These are phyloP conservation scores for Colletotrichum sp. DNA, from an alignment of 2,329 filamentous ascomycete genomes.

Conservation along the genomic window DNA sequence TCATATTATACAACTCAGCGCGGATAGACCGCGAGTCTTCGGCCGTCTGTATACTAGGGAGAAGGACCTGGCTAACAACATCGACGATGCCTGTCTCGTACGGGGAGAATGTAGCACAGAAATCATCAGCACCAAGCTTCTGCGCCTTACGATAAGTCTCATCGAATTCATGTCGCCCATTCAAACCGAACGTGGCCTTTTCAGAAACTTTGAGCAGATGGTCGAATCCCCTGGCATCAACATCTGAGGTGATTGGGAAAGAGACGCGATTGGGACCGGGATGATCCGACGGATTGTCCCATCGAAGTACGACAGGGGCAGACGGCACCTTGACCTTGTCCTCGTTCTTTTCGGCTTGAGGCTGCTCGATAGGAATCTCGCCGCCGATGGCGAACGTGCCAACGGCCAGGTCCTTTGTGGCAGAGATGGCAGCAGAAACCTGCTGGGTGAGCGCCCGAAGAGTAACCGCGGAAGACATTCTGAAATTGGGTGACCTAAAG, in stretches of 20 bases:
- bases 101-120: slow-evolving; percentile 55
- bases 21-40: not conserved
- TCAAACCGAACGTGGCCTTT: slow-evolving; percentile 46
- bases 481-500: too few species aligned
- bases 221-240: not conserved
- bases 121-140: slow-evolving; percentile 52
- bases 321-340: too few species aligned
- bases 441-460: too few species aligned
- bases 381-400: too few species aligned
- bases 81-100: slow-evolving; percentile 58
- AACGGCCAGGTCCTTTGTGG: too few species aligned
- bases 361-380: too few species aligned
- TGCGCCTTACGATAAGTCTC: slow-evolving; percentile 56
- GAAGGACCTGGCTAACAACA: slow-evolving; percentile 48
- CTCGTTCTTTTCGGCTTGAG: too few species aligned
- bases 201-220: not conserved
- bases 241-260: not conserved
- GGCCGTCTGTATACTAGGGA: slow-evolving; percentile 25
- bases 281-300: not conserved
- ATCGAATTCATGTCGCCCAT: slow-evolving; percentile 53
- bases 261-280: not conserved
- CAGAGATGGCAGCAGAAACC: too few species aligned
- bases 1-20: slow-evolving; percentile 63
- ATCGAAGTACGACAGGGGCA: not conserved
- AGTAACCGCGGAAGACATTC: too few species aligned